Percentiles rank a stretch among this genome's conserved stretches.
Conservation (phyloP, 1,284 basidiomycete species). For the Volvariella volvacea region DNA sequence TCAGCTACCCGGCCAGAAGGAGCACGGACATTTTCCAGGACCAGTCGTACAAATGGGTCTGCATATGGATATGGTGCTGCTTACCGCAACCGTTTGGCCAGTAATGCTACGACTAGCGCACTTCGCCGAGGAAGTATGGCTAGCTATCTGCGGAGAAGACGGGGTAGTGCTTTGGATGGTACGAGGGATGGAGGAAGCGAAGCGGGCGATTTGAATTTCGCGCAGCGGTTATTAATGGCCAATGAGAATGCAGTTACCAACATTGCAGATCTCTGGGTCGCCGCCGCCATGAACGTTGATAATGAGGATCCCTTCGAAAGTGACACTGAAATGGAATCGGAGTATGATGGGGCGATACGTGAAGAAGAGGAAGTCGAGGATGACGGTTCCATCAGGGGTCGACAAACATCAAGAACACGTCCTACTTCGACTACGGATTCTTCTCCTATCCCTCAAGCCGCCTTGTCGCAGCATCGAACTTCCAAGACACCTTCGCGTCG, state of each 20-base stretch:
- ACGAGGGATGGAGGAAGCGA: constrained; percentile 28
- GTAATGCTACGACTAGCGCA: constrained; percentile 33
- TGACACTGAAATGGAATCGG: constrained; percentile 39
- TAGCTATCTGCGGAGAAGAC: constrained; percentile 40
- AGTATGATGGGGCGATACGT: constrained; percentile 11
- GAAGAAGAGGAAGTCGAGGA: constrained; percentile 29
- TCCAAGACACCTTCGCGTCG: constrained; percentile 8
- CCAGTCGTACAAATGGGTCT: constrained; percentile 61
- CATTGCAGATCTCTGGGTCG: constrained; percentile 90
- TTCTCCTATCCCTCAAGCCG: constrained; percentile 7
- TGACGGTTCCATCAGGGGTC: constrained; percentile 17
- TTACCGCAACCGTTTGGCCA: constrained; percentile 47
- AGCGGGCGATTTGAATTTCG: constrained; percentile 65
- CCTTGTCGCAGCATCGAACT: constrained; percentile 18
- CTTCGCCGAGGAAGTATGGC: constrained; percentile 41
- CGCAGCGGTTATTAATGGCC: constrained; percentile 85
- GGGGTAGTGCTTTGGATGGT: constrained; percentile 41
- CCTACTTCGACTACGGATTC: constrained; percentile 8
- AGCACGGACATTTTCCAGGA: constrained; percentile 41
- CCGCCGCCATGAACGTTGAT: constrained; percentile 86
- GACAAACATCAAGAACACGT: constrained; percentile 12
- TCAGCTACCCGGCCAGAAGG: constrained; percentile 30
- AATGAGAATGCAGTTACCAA: constrained; percentile 88
- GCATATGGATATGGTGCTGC: constrained; percentile 68
- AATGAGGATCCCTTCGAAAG: constrained; percentile 71